Base-by-base conservation (phyloP, 1,284 basidiomycete species). In the Stygiomarasmius scandens region DNA sequence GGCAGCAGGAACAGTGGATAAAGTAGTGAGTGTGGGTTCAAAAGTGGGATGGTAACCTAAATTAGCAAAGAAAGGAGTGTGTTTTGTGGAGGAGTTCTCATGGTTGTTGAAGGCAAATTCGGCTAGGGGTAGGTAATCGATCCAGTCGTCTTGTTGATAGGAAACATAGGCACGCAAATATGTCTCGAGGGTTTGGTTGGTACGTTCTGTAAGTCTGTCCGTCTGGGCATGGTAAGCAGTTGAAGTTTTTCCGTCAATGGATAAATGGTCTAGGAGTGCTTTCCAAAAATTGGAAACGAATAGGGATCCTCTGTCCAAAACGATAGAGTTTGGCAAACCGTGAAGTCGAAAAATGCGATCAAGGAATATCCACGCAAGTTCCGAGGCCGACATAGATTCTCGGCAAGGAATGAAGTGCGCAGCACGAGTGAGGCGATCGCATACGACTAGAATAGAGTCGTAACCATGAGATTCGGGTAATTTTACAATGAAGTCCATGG, bases 71-170 rank as follows among this genome's bases (percentile, higher is more conserved):
- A 81, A 81, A 0, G 78, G 80, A 1, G 78, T 68, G 2, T 70
- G 64, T 3, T 65, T 57, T 9, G 72, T 79, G 1, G 77, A 70
- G 38, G 63, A 51, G 49, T 69, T 77, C 19, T 65, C 59, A 4
- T 60, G 47, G 46, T 80, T 80, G 62, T 83, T 82, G 65, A 76
- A 79, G 0, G 69, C 66, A 57, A 83, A 83, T 62, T 80, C 74
- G 0, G 76, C 77, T 5, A 78, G 57, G 0, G 64, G 62, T 9
- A 58, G 43, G 29, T 58, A 58, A 32, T 58, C 43, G 14, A 58
- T 41, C 52, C 56, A 58, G 36, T 58, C 44, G 34, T 58, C 56
- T 36, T 58, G 56, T 45, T 58, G 56, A 22, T 58, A 58, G 14
- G 56, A 58, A 23, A 23, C 25, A 24, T 58, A 58, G 23, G 29